phyloP scores from a whole-genome alignment of 2,329 filamentous ascomycete genomes.

The Sporothrix mexicana region DNA sequence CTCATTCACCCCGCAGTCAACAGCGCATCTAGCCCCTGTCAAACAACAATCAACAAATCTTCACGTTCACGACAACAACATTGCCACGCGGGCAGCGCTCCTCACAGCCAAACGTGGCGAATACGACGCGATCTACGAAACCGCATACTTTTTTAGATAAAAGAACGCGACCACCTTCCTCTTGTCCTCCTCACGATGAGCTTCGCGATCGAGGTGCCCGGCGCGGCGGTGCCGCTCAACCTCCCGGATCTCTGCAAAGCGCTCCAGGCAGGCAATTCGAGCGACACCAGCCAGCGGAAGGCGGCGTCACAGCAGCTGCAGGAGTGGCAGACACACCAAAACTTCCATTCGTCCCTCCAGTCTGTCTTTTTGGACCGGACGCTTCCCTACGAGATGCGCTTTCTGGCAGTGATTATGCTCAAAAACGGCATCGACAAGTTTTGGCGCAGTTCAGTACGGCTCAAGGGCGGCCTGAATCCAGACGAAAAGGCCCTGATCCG shows the following conservation, averaged over 20 bases:
- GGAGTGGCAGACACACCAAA: constrained; percentile 70
- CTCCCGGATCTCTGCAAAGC: constrained; percentile 67
- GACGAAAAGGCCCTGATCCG: constrained; percentile 81
- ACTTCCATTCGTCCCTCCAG: constrained; percentile 73
- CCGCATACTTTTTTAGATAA: no score
- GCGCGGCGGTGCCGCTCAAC: constrained; percentile 76
- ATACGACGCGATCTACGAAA: no score
- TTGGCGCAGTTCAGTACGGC: constrained; percentile 71
- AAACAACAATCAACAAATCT: constrained; percentile 8
- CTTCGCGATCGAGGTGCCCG: constrained; percentile 77
- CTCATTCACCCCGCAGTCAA: neutral
- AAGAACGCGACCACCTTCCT: no score
- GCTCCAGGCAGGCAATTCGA: constrained; percentile 67
- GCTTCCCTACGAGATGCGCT: constrained; percentile 77
- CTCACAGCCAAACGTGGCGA: neutral
- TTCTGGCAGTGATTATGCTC: constrained; percentile 89
- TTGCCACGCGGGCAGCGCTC: neutral
- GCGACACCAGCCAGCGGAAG: constrained; percentile 67
- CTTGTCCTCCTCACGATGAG: constrained; percentile 61
- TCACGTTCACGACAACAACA: neutral
- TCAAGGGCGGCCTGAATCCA: constrained; percentile 69
- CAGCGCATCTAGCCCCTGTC: neutral
- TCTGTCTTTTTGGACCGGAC: constrained; percentile 80
- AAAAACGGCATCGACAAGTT: constrained; percentile 97
- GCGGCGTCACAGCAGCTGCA: constrained; percentile 72